Base-by-base conservation (phyloP, 352 stramenopile genomes). In the Thraustotheca clavata region DNA sequence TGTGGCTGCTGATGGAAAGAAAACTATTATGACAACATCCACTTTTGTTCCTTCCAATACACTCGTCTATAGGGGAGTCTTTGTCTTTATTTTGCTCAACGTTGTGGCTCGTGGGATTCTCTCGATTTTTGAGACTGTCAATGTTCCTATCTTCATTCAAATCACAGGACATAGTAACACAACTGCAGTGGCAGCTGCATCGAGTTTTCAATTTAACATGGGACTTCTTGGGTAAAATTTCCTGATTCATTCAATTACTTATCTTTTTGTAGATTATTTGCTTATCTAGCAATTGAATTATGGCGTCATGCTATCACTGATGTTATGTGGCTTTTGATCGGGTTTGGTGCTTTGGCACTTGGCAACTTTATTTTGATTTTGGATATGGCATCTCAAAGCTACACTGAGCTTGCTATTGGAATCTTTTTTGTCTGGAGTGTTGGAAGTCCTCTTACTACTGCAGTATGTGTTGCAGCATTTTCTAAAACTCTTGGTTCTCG, bases 391-490 rank as follows among this genome's bases (percentile, higher is more conserved):
- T 61, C 69, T 11, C 55, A 87, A 20, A 68, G 79, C n/a, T 89
- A 88, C 67, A 48, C 46, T 12, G 79, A 75, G 16, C 52, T 91
- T 1, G 61, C 69, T 6, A 27, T 88, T 40, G 77, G 76, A 0
- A 79, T 89, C 61, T 60, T 89, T n/a, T 74, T 89, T 36, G 79
- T 91, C 12, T 91, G 82, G 82, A 89, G 80, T 49, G 85, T 91
- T 31, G 82, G 82, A 18, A 89, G 80, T 40, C 82, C 82, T 5
- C 88, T 89, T 63, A 88, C 78, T 18, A 89, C 82, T 1, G 80
- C 83, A 0, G 83, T 89, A 22, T 79, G 84, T 14, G 74, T 91
- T 12, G 79, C 80, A 20, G 80, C 83, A 1, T 91, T 89, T 49
- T 89, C 80, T 32, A 89, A 89, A 52, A 52, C 90, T n/a, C 72